Evolutionary conservation across 2,329 filamentous ascomycete genomes (phyloP).

Genomic region (Aureobasidium sp.): DNA sequence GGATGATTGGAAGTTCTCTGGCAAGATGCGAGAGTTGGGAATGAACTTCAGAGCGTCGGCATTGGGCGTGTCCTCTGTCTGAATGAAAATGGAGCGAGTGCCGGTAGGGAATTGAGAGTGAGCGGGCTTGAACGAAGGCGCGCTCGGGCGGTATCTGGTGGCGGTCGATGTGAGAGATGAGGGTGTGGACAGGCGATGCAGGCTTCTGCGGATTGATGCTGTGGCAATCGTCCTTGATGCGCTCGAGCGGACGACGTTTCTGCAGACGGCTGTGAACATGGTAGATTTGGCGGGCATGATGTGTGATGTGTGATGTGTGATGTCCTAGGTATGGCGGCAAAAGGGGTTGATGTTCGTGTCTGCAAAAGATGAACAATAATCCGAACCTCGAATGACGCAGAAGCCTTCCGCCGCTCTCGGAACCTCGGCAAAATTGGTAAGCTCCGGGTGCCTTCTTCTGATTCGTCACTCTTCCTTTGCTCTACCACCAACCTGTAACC

Average conservation of each 20-base stretch:
- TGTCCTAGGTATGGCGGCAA: background rate
- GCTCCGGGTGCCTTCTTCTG: background rate
- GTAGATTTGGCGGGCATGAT: background rate
- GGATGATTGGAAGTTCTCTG: slow-evolving; percentile 59
- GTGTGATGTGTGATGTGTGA: background rate
- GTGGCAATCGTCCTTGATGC: slow-evolving; percentile 5
- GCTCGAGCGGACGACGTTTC: background rate
- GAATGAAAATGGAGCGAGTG: slow-evolving; percentile 82
- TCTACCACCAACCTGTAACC: background rate
- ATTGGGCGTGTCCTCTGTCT: slow-evolving; percentile 92
- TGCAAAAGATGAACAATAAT: slow-evolving; percentile 3
- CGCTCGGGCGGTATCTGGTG: slow-evolving; percentile 4
- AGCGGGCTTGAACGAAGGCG: background rate
- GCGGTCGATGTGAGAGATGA: slow-evolving; percentile 8
- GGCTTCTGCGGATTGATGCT: background rate
- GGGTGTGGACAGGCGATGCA: slow-evolving; percentile 8
- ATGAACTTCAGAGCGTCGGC: slow-evolving; percentile 85
- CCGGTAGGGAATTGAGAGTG: background rate
- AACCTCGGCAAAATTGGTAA: slow-evolving; percentile 8
- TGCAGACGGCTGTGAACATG: slow-evolving; percentile 7
- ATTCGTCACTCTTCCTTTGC: background rate
- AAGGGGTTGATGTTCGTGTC: background rate
- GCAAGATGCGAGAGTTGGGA: slow-evolving; percentile 79
- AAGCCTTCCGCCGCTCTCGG: background rate
- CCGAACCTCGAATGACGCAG: slow-evolving; percentile 1